Conservation (phyloP, 176 grass and related monocot genomes). For the bread wheat (Triticum aestivum) region IWGSC_CS_RefSeq_v2.1 NC_057799.1:608293772-608294271, state of each 20-base stretch:
- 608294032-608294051: not conserved
- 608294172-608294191: constrained; percentile 1
- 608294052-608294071: not conserved
- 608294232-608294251: not conserved
- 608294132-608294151: not conserved
- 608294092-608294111: not conserved
- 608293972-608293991: not conserved
- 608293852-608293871: not conserved
- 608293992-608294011: not conserved
- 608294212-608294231: not conserved
- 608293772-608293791: not conserved
- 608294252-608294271: not conserved
- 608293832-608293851: not conserved
- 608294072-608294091: not conserved
- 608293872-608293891: not conserved
- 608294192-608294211: not conserved
- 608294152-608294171: not conserved
- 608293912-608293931: not conserved
- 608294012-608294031: not conserved
- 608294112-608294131: not conserved
- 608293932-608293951: not conserved
- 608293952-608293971: not conserved
- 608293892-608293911: not conserved
- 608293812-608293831: not conserved
- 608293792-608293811: not conserved